A percentile compares a stretch with the other conserved stretches of the same genome.
Conservation (phyloP, 345 rosid species). For the Psidium guajava region DNA sequence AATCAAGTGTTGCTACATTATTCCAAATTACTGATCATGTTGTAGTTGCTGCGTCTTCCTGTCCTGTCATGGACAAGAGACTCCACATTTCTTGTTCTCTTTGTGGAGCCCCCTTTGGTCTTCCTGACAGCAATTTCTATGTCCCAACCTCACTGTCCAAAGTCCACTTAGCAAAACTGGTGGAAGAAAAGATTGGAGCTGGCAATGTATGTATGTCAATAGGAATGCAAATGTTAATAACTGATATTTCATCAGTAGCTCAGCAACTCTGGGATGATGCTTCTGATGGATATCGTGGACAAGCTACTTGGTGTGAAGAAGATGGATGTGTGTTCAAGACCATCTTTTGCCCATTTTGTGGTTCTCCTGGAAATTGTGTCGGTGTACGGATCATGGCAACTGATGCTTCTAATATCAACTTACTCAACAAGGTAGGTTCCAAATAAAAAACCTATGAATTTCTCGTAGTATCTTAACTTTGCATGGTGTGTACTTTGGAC, state of each 20-base stretch:
- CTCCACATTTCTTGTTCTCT: slow-evolving; percentile 46
- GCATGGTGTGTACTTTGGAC: background rate
- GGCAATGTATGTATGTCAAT: slow-evolving; percentile 16
- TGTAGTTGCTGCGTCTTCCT: slow-evolving; percentile 8
- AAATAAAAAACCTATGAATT: background rate
- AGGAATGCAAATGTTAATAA: slow-evolving; percentile 40
- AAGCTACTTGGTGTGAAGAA: slow-evolving; percentile 67
- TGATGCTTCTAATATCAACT: slow-evolving; percentile 61
- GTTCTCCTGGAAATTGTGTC: slow-evolving; percentile 36
- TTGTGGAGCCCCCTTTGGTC: slow-evolving; percentile 58
- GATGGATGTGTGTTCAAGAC: slow-evolving; percentile 87
- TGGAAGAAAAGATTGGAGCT: slow-evolving; percentile 22
- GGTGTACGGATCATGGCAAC: slow-evolving; percentile 82
- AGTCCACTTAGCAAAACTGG: slow-evolving; percentile 40
- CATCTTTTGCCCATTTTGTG: slow-evolving; percentile 76
- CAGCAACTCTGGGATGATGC: slow-evolving; percentile 26
- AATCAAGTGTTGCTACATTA: slow-evolving; percentile 4
- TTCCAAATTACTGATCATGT: background rate
- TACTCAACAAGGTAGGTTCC: slow-evolving; percentile 52
- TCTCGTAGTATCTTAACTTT: background rate
- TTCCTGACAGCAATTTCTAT: slow-evolving; percentile 43
- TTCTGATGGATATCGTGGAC: slow-evolving; percentile 20
- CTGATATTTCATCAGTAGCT: slow-evolving; percentile 48
- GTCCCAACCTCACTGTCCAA: slow-evolving; percentile 48
- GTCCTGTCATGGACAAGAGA: slow-evolving; percentile 29